Percentiles rank a stretch among this genome's conserved stretches.
phyloP scores from a whole-genome alignment of 2,329 filamentous ascomycete genomes.

The Cladorrhinum sp. region DNA sequence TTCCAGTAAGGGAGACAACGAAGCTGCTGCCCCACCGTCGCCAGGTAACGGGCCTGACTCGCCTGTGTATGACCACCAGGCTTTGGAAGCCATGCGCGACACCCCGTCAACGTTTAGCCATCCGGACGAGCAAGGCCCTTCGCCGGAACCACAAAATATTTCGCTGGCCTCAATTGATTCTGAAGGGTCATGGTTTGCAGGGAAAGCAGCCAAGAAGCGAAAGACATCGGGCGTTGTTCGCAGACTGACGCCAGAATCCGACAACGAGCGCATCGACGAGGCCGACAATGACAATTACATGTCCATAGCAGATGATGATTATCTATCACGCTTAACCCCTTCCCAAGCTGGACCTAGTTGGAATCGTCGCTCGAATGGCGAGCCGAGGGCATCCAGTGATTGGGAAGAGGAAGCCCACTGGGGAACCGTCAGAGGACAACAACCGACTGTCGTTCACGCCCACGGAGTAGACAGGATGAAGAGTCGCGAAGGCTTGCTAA shows the following conservation, averaged over 20 bases:
- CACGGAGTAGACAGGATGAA: constrained; percentile 44
- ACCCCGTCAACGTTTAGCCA: constrained; percentile 45
- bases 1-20: constrained; percentile 9
- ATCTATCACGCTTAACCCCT: constrained; percentile 56
- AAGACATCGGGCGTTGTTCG: constrained; percentile 38
- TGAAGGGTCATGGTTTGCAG: constrained; percentile 93
- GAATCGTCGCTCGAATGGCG: constrained; percentile 45
- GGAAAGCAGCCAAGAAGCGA: constrained; percentile 49
- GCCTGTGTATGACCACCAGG: constrained; percentile 44
- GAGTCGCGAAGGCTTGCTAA: constrained; percentile 52
- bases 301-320: constrained; percentile 67
- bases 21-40: constrained; percentile 33
- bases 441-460: constrained; percentile 59
- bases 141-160: constrained; percentile 66
- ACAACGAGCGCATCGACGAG: constrained; percentile 40
- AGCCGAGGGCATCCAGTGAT: constrained; percentile 57
- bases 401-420: constrained; percentile 52
- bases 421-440: constrained; percentile 50
- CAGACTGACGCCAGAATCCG: constrained; percentile 40
- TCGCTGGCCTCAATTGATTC: constrained; percentile 94
- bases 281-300: constrained; percentile 60
- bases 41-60: constrained; percentile 40
- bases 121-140: constrained; percentile 42
- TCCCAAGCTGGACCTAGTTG: constrained; percentile 25
- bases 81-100: constrained; percentile 40